Evolutionary conservation across 208 protist species (phyloP), one percentile per base, ranked within the genome.

Genomic region (Leishmania mexicana): DNA sequence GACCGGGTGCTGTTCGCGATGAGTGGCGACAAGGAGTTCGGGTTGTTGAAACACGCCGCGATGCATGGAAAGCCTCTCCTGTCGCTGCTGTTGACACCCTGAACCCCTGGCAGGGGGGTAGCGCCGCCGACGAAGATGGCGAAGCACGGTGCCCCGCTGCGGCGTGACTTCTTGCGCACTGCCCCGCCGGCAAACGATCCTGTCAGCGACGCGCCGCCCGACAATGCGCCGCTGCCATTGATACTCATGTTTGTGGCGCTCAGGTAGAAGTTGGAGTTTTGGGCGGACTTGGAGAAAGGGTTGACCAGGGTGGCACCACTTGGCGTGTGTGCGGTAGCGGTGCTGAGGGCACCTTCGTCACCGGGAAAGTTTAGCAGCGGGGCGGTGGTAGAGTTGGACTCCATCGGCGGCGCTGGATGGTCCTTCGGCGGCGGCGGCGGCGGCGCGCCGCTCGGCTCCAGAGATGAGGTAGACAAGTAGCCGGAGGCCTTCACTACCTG

Each of bases 21-120:
- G 24, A 49, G 35, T 24, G 75, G 75, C 31, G 53, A 65, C 40
- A 8, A 17, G 6, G 75, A n/a, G 49, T 11, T 58, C 24, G 57
- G 40, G 57, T 42, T 90, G 72, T 42, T 90, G 72, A 83, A 85
- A 73, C 87, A 90, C 64, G 75, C 81, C 19, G 81, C 83, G n/a
- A 90, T 79, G 47, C 77, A 75, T 47, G 80, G 64, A 28, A 81
- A 76, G 64, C 64, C 53, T 15, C 42, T 38, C 24, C 51, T 40
- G 57, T 75, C 77, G 53, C 67, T 49, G 45, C 65, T 19, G 47
- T 11, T 45, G 75, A 10, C 42, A 35, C 54, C 40, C 10, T 40
- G 75, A 10, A 79, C 31, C 15, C 82, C 82, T 3, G 72, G 76
- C 51, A 28, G 64, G 1, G 73, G 76, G 1, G 51, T 67, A 42